A percentile compares a stretch with the other conserved stretches of the same genome.
Evolutionary conservation across 306 rosid genomes (phyloP).

Genomic region (Citrullus colocynthis): DNA sequence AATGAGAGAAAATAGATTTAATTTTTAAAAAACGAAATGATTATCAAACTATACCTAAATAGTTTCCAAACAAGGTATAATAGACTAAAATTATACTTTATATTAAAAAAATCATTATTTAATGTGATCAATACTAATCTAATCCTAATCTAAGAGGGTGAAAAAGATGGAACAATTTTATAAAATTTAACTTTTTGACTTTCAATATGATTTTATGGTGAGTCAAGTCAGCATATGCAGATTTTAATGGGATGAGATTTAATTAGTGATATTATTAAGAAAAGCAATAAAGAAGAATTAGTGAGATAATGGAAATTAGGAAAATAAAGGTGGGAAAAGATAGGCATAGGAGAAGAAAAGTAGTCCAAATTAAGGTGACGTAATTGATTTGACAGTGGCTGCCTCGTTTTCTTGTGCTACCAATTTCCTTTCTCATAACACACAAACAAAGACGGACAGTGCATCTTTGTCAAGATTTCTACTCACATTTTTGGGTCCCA

Average conservation of each 20-base stretch:
- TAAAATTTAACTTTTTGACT: not conserved
- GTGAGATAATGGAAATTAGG: not conserved
- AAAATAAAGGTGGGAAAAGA: not conserved
- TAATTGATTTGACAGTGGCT: conserved; percentile 32
- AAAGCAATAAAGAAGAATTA: not conserved
- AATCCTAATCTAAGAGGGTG: not conserved
- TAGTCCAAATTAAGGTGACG: conserved; percentile 22
- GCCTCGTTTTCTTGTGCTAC: conserved; percentile 26
- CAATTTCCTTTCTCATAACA: not conserved
- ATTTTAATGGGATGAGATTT: too few species aligned
- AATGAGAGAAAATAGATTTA: too few species aligned
- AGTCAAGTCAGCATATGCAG: not conserved
- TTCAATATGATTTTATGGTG: not conserved
- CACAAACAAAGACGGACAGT: not conserved
- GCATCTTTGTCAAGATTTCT: not conserved
- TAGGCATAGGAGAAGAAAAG: not conserved
- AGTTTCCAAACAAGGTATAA: too few species aligned
- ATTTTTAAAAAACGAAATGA: too few species aligned
- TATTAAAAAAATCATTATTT: too few species aligned
- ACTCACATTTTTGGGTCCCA: not conserved
- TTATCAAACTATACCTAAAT: too few species aligned
- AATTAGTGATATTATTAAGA: too few species aligned
- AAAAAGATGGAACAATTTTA: too few species aligned
- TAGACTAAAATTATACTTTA: too few species aligned
- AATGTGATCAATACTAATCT: not conserved